phyloP scores from a whole-genome alignment of 2,329 filamentous ascomycete species.

The Aspergillus melleus region DNA sequence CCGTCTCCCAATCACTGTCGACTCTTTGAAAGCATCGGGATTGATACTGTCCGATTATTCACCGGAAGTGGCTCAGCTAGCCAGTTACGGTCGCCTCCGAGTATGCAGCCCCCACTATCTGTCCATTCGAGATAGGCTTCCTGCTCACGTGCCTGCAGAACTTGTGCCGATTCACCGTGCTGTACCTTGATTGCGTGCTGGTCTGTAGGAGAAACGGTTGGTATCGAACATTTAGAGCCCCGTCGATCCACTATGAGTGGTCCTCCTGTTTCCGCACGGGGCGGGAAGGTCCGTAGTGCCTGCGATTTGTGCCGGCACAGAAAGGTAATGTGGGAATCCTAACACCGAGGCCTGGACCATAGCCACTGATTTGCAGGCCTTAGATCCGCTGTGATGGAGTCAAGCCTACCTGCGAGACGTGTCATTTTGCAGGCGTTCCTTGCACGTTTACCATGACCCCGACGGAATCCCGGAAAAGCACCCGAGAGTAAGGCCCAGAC shows the following conservation, averaged over 20 bases:
- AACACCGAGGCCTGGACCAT: neutral
- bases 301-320: constrained; percentile 25
- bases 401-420: constrained; percentile 28
- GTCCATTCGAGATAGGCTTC: neutral
- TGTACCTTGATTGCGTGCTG: neutral
- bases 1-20: neutral
- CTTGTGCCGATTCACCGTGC: neutral
- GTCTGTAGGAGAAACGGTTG: neutral
- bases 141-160: neutral
- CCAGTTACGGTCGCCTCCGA: neutral
- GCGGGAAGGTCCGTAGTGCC: constrained; percentile 15
- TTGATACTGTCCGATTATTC: neutral
- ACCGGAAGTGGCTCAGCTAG: neutral
- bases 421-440: constrained; percentile 18
- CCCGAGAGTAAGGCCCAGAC: constrained; percentile 20
- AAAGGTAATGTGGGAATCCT: constrained; percentile 17
- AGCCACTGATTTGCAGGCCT: neutral
- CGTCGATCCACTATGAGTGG: neutral
- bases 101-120: neutral
- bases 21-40: neutral
- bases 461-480: constrained; percentile 17
- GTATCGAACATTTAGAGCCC: neutral
- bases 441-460: constrained; percentile 22
- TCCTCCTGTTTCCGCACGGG: neutral
- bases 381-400: constrained; percentile 29